Evolutionary conservation across 306 rosid species (phyloP), one percentile per base, ranked within the genome.

Genomic region (Arachis hypogaea): DNA sequence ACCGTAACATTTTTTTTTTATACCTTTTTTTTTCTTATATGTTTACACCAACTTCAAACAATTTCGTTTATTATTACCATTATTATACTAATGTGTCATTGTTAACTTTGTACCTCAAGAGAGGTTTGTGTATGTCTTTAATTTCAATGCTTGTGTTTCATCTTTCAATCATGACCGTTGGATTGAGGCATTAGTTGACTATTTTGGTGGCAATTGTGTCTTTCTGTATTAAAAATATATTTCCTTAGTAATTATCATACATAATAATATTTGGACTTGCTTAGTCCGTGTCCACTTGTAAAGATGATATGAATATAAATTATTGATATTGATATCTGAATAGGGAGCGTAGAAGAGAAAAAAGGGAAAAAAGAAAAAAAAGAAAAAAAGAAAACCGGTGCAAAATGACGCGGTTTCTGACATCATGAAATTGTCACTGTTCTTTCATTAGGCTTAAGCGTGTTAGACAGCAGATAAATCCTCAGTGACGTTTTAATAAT

Each of bases 321-420:
- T 33, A 33, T 33, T 33, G 38, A 33, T 4, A 33, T 33, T 33
- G 38, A 33, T 33, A 33, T 33, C 38, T 33, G 38, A 33, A 33
- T 33, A 33, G 38, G 38, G 38, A 33, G 38, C 38, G 38, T 33
- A 33, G 38, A 33, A 33, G 38, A 33, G 38, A 33, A 33, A 33
- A 33, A 33, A 33, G 4, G 2, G 36, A 30, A 30, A 30, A 30
- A 1, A 30, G 3, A 30, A n/a, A 43, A 41, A 38, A 40, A 43
- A 11, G 16, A 5, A 4, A 28, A 16, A 68, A 61, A 3, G 54
- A 54, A 6, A 43, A 28, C 64, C 58, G 42, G 84, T 76, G 75
- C 50, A 9, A 3, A 11, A 77, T 78, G 89, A 78, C 84, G 78
- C 41, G 68, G 36, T 61, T 59, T 63, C 11, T 51, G 9, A 66